A percentile compares a stretch with the other conserved stretches of the same genome.
Evolutionary conservation across 257 asterid genomes (phyloP).

Genomic region (Agastache rugosa): DNA sequence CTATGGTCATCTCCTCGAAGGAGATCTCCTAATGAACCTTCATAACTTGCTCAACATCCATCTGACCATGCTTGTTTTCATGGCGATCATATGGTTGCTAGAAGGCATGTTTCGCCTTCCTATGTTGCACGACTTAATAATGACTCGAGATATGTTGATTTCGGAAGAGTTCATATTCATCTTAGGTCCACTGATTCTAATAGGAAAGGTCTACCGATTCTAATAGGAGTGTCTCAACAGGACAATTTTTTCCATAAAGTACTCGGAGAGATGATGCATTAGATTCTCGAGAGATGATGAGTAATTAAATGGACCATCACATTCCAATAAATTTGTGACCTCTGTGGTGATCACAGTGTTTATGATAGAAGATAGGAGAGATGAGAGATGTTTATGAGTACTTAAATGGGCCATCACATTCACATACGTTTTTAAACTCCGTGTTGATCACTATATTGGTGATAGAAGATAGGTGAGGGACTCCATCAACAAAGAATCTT

Average conservation of each 20-base stretch:
- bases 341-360: too few species aligned
- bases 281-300: constrained; percentile 68
- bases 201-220: constrained; percentile 56
- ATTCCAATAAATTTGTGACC: too few species aligned
- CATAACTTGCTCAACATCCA: constrained; percentile 58
- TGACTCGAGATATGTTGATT: constrained; percentile 60
- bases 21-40: constrained; percentile 65
- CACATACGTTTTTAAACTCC: constrained; percentile 55
- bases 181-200: too few species aligned
- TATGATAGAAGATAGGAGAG: too few species aligned
- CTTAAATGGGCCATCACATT: constrained; percentile 50
- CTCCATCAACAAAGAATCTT: too few species aligned
- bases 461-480: too few species aligned
- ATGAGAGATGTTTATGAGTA: constrained; percentile 60
- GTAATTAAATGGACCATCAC: too few species aligned
- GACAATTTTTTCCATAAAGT: constrained; percentile 50
- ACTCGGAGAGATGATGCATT: constrained; percentile 61
- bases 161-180: constrained; percentile 62
- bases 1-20: constrained; percentile 78
- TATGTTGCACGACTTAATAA: constrained; percentile 52
- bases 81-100: constrained; percentile 61
- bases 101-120: constrained; percentile 81
- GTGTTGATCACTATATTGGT: constrained; percentile 55
- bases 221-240: constrained; percentile 63
- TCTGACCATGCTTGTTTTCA: constrained; percentile 68